A percentile compares a stretch with the other conserved stretches of the same genome.
phyloP scores from a whole-genome alignment of 1,139 yeast species.

The Geotrichum fermentans region DNA sequence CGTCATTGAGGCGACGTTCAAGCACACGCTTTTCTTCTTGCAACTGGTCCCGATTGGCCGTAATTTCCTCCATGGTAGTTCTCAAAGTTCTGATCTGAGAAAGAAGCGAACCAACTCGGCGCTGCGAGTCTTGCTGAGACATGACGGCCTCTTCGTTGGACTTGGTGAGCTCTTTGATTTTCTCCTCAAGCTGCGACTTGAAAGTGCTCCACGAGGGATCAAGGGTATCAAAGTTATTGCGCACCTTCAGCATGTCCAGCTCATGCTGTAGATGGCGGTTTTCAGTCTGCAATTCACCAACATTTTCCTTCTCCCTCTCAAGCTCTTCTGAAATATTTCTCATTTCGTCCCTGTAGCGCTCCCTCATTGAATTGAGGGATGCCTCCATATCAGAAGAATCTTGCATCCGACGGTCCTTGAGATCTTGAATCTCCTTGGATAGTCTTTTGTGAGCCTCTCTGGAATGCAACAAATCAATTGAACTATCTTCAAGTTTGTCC shows the following conservation, averaged over 20 bases:
- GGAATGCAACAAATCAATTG: conserved; percentile 51
- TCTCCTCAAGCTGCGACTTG: conserved; percentile 49
- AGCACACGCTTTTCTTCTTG: conserved; percentile 37
- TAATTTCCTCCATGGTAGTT: conserved; percentile 37
- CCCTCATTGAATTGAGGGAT: conserved; percentile 35
- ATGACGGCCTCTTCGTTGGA: conserved; percentile 45
- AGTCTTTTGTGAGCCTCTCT: conserved; percentile 44
- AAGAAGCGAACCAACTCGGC: conserved; percentile 34
- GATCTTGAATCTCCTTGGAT: conserved; percentile 46
- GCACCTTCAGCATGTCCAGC: conserved; percentile 41
- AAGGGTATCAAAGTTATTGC: conserved; percentile 20
- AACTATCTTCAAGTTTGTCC: conserved; percentile 54
- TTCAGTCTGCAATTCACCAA: conserved; percentile 52
- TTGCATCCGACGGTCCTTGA: conserved; percentile 29
- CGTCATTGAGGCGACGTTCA: conserved; percentile 36
- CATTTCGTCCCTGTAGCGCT: conserved; percentile 52
- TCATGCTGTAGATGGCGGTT: conserved; percentile 59
- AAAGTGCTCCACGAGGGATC: conserved; percentile 39
- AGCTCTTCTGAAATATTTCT: conserved; percentile 55
- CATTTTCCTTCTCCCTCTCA: conserved; percentile 49
- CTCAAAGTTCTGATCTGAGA: conserved; percentile 37
- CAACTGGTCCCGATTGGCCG: conserved; percentile 38
- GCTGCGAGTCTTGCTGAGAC: conserved; percentile 40
- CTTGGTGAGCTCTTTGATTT: conserved; percentile 47
- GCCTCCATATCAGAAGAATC: conserved; percentile 29